Evolutionary conservation across 495 filamentous ascomycete genomes (phyloP).

Genomic region (Penicillium dipodomyicola): DNA sequence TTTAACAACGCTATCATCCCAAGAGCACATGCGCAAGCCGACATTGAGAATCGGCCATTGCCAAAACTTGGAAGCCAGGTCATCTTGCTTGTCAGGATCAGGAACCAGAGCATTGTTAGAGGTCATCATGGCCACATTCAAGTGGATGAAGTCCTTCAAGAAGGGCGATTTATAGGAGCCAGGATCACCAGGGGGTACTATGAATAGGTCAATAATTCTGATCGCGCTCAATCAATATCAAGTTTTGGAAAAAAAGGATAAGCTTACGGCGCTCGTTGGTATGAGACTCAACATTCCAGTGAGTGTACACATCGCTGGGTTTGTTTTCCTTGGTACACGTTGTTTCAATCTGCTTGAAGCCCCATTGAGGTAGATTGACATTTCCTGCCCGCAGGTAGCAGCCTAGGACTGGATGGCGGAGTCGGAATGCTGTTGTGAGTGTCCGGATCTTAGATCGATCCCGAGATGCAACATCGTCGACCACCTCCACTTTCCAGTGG

Average conservation of each 20-base stretch:
- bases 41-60: slow-evolving; percentile 97
- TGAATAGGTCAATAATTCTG: slow-evolving; percentile 8
- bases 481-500: slow-evolving; percentile 92
- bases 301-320: slow-evolving; percentile 87
- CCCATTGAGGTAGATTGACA: slow-evolving; percentile 96
- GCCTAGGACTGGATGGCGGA: slow-evolving; percentile 78
- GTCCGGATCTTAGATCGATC: slow-evolving; percentile 87
- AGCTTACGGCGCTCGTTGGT: slow-evolving; percentile 88
- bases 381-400: slow-evolving; percentile 97
- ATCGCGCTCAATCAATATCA: slow-evolving; percentile 12
- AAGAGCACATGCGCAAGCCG: slow-evolving; percentile 95
- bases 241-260: not conserved
- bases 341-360: slow-evolving; percentile 99
- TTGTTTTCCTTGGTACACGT: slow-evolving; percentile 94
- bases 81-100: slow-evolving; percentile 98
- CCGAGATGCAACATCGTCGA: slow-evolving; percentile 80
- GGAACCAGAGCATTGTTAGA: slow-evolving; percentile 98
- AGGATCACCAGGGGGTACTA: slow-evolving; percentile 87
- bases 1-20: slow-evolving; percentile 93
- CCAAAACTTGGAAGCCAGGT: slow-evolving; percentile 95
- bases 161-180: slow-evolving; percentile 96
- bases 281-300: slow-evolving; percentile 98
- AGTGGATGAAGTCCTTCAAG: slow-evolving; percentile 90
- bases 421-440: slow-evolving; percentile 87
- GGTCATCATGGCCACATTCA: slow-evolving; percentile 99